phyloP scores from a whole-genome alignment of 352 stramenopile species.

The Phytophthora brassicae region DNA sequence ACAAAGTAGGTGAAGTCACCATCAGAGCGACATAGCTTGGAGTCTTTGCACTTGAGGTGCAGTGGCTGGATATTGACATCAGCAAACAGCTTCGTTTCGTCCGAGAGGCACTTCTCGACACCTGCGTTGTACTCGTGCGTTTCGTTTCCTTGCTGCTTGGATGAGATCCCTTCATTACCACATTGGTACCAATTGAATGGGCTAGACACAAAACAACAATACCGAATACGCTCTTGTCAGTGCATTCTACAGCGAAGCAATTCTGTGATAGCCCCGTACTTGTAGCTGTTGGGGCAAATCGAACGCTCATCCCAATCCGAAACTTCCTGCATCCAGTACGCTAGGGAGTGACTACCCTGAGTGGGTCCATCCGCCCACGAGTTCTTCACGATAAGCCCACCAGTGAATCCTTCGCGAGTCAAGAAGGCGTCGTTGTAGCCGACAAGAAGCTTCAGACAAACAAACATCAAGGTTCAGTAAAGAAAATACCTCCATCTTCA shows the following conservation, averaged over 20 bases:
- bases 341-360: slow-evolving; percentile 74
- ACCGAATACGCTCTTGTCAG: neutral
- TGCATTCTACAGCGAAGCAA: neutral
- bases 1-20: slow-evolving; percentile 77
- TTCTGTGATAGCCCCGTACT: slow-evolving; percentile 40
- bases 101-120: slow-evolving; percentile 54
- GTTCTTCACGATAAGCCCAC: slow-evolving; percentile 79
- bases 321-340: slow-evolving; percentile 82
- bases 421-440: slow-evolving; percentile 79
- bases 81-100: slow-evolving; percentile 70
- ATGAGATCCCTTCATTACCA: slow-evolving; percentile 57
- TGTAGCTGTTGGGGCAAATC: slow-evolving; percentile 80
- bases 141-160: slow-evolving; percentile 32
- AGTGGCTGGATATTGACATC: slow-evolving; percentile 76
- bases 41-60: slow-evolving; percentile 63
- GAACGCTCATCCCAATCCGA: slow-evolving; percentile 82
- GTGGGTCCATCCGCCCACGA: slow-evolving; percentile 63
- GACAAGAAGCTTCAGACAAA: slow-evolving; percentile 62
- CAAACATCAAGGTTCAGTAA: neutral
- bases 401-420: slow-evolving; percentile 74
- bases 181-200: slow-evolving; percentile 86
- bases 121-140: slow-evolving; percentile 51
- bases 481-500: neutral
- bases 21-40: slow-evolving; percentile 51
- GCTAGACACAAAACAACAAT: slow-evolving; percentile 28